Percentiles rank a stretch among this genome's conserved stretches.
Conservation (phyloP, 345 rosid species). For the Viola odorata region DNA sequence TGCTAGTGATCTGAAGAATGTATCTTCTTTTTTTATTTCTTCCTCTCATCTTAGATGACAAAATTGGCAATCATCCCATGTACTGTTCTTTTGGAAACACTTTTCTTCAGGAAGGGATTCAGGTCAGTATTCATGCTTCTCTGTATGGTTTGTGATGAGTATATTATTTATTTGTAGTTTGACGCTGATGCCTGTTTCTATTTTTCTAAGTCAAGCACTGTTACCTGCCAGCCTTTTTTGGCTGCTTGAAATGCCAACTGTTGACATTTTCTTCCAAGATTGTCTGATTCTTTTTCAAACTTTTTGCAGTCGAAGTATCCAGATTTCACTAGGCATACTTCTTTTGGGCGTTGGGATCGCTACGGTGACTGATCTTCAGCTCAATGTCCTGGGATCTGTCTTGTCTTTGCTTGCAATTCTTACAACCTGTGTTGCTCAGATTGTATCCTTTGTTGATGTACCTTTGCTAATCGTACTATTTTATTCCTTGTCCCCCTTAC, state of each 20-base stretch:
- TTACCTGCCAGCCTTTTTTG: no score
- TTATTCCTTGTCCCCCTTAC: no score
- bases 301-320: conserved; percentile 74
- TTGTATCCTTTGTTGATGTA: conserved; percentile 68
- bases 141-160: background rate
- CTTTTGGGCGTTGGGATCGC: conserved; percentile 99
- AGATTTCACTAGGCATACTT: conserved; percentile 75
- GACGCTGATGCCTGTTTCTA: no score
- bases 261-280: no score
- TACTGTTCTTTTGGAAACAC: conserved; percentile 95
- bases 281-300: conserved; percentile 10
- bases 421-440: conserved; percentile 97
- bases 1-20: conserved; percentile 22
- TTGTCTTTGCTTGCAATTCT: conserved; percentile 86
- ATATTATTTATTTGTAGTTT: no score
- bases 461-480: conserved; percentile 6
- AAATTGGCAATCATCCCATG: conserved; percentile 99
- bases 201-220: no score
- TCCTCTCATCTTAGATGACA: conserved; percentile 64
- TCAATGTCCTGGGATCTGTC: conserved; percentile 86
- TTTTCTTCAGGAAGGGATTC: conserved; percentile 94
- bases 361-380: conserved; percentile 98
- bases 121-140: conserved; percentile 43
- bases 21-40: background rate
- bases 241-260: no score